Evolutionary conservation across 176 grass and related monocot genomes (phyloP).

Genomic region (Leersia perrieri): DNA sequence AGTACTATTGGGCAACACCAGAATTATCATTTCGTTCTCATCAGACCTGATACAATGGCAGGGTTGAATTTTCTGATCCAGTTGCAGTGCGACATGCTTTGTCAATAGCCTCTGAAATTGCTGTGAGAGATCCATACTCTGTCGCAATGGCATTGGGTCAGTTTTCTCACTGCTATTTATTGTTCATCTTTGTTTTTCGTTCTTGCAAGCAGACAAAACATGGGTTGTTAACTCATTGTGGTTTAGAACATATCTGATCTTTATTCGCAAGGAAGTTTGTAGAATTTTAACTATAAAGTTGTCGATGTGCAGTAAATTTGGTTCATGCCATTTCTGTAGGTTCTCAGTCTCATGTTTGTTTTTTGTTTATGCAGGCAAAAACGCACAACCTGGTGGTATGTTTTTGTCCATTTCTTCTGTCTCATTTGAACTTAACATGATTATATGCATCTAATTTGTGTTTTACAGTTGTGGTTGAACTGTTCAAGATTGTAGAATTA

Average conservation of each 20-base stretch:
- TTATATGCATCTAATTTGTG: slow-evolving; percentile 9
- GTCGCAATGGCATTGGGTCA: slow-evolving; percentile 93
- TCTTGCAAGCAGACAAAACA: slow-evolving; percentile 16
- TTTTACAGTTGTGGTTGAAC: slow-evolving; percentile 15
- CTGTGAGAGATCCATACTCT: slow-evolving; percentile 93
- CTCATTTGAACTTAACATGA: slow-evolving; percentile 15
- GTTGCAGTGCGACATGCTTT: slow-evolving; percentile 91
- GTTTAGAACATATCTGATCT: not conserved
- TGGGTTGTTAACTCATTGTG: not conserved
- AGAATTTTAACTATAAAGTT: not conserved
- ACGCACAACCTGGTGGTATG: slow-evolving; percentile 71
- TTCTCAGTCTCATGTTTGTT: slow-evolving; percentile 33
- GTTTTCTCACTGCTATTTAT: slow-evolving; percentile 35
- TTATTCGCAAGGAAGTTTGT: not conserved
- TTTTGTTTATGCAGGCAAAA: slow-evolving; percentile 80
- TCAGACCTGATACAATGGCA: slow-evolving; percentile 43
- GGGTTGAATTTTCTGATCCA: slow-evolving; percentile 95
- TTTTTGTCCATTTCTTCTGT: slow-evolving; percentile 32
- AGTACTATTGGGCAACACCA: not conserved
- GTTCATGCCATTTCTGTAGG: slow-evolving; percentile 17
- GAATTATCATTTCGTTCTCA: slow-evolving; percentile 24
- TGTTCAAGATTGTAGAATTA: slow-evolving; percentile 5
- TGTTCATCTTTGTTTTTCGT: slow-evolving; percentile 11
- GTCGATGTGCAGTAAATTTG: not conserved
- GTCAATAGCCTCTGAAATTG: slow-evolving; percentile 90